Percentiles rank a stretch among this genome's conserved stretches.
phyloP scores from a whole-genome alignment of 768 basidiomycete genomes.

The Suillus americanus region DNA sequence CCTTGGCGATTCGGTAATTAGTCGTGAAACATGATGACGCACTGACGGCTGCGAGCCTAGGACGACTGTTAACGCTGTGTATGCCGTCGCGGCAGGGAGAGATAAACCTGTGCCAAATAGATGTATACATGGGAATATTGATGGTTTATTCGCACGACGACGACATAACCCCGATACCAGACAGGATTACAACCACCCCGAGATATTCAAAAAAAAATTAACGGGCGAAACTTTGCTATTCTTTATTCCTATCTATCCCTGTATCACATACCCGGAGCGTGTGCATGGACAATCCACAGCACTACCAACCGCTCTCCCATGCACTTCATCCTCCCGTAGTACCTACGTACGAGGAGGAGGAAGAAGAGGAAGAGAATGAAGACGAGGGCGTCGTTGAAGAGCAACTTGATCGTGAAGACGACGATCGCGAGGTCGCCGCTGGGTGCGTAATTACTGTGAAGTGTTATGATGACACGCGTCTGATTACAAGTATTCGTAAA shows the following conservation, averaged over 20 bases:
- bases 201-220: conserved; percentile 10
- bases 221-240: conserved; percentile 9
- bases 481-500: conserved; percentile 13
- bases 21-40: neutral
- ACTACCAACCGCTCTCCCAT: conserved; percentile 80
- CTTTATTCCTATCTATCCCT: conserved; percentile 6
- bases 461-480: conserved; percentile 6
- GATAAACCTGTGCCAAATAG: conserved; percentile 7
- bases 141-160: conserved; percentile 8
- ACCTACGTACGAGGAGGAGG: conserved; percentile 49
- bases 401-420: conserved; percentile 54
- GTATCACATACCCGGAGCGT: conserved; percentile 8
- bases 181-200: conserved; percentile 8
- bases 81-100: neutral
- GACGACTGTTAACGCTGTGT: neutral
- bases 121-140: conserved; percentile 3
- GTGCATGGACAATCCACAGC: conserved; percentile 67
- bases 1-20: neutral
- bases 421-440: conserved; percentile 39
- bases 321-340: conserved; percentile 60
- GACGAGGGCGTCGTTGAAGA: conserved; percentile 75
- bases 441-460: conserved; percentile 22
- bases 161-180: conserved; percentile 4
- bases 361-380: conserved; percentile 67
- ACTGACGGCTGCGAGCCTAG: neutral